These are phyloP conservation scores for Aspergillus pseudoviridinutans DNA, from an alignment of 2,329 filamentous ascomycete genomes.

Conservation along the genomic window DNA sequence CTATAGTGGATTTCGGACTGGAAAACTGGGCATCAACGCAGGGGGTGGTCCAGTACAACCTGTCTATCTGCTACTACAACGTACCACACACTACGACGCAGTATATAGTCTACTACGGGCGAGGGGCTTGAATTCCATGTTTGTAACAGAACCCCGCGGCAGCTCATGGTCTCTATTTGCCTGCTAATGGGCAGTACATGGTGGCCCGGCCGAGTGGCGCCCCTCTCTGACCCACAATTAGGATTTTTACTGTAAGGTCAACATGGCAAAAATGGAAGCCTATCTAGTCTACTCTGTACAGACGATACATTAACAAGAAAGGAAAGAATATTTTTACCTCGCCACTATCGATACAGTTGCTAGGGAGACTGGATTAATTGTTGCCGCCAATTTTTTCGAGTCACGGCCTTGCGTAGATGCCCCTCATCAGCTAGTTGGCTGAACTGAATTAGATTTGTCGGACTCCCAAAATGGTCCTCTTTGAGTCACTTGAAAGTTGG, in stretches of 20 bases:
- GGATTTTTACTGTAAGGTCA: slow-evolving; percentile 12
- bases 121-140: slow-evolving; percentile 11
- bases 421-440: background rate
- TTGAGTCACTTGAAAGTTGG: background rate
- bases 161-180: slow-evolving; percentile 13
- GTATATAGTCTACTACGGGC: background rate
- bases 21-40: slow-evolving; percentile 39
- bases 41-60: slow-evolving; percentile 2
- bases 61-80: background rate
- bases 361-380: background rate
- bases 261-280: background rate
- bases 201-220: slow-evolving; percentile 19
- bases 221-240: background rate
- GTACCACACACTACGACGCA: background rate
- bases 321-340: background rate
- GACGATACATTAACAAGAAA: background rate
- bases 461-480: background rate
- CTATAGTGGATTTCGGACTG: slow-evolving; percentile 17
- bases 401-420: background rate
- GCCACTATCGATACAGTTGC: background rate
- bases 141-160: slow-evolving; percentile 23
- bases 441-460: background rate
- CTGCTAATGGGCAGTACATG: slow-evolving; percentile 1
- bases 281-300: background rate
- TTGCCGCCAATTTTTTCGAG: background rate